These are phyloP conservation scores for Phlebiopsis flavidoalba DNA, from an alignment of 768 basidiomycete genomes.

Conservation along the genomic window DNA sequence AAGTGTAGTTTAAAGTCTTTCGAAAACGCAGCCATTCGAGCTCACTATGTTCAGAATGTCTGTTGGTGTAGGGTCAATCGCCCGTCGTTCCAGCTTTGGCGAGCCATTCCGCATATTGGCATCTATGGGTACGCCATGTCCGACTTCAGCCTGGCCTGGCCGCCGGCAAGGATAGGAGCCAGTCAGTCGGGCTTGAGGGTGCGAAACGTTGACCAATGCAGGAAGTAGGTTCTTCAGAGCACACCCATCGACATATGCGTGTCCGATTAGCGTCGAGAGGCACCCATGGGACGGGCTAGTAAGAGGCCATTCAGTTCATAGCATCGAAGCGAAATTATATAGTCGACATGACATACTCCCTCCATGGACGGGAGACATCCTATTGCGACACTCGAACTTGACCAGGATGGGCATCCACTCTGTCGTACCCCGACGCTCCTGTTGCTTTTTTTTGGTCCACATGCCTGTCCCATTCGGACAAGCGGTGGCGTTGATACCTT, in stretches of 20 bases:
- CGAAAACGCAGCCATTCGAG: not conserved
- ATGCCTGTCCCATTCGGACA: conserved; percentile 26
- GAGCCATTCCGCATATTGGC: conserved; percentile 1
- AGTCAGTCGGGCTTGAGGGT: conserved; percentile 5
- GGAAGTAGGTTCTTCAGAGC: not conserved
- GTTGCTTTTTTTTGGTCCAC: conserved; percentile 12
- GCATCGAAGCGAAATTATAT: not conserved
- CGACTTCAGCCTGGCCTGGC: not conserved
- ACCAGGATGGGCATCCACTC: conserved; percentile 26
- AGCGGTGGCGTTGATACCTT: conserved; percentile 6
- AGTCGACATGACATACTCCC: not conserved
- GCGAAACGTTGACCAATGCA: conserved; percentile 5
- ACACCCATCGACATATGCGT: conserved; percentile 1
- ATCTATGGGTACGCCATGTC: not conserved
- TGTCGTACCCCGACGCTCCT: conserved; percentile 24
- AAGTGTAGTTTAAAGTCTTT: not conserved
- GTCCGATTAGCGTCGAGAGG: conserved; percentile 9
- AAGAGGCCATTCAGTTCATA: not conserved
- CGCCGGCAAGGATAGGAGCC: conserved; percentile 1
- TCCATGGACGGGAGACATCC: conserved; percentile 4
- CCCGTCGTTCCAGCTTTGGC: conserved; percentile 1
- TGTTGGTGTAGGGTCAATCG: not conserved
- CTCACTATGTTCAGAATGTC: conserved; percentile 5
- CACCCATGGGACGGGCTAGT: conserved; percentile 8
- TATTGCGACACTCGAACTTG: conserved; percentile 12